These are phyloP conservation scores for Mycocentrospora acerina DNA, from an alignment of 2,329 filamentous ascomycete genomes.

Conservation along the genomic window DNA sequence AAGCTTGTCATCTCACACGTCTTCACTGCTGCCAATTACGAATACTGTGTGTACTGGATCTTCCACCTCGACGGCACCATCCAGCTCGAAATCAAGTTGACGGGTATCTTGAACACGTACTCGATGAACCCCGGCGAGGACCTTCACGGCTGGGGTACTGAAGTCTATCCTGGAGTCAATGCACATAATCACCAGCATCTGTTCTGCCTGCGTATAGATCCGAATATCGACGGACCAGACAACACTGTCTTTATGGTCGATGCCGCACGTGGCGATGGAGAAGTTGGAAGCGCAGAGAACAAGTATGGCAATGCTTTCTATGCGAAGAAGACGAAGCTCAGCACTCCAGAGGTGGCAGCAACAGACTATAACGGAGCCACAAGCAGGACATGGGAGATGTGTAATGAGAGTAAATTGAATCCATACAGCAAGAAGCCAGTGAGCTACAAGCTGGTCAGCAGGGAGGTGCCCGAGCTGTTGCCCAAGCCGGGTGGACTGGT, in stretches of 20 bases:
- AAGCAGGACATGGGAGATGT: conserved; percentile 85
- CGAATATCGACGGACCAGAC: conserved; percentile 80
- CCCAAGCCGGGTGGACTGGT: conserved; percentile 81
- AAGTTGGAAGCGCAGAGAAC: conserved; percentile 80
- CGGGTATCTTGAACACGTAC: conserved; percentile 91
- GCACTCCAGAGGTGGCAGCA: conserved; percentile 66
- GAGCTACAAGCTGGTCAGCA: conserved; percentile 85
- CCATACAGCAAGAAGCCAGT: conserved; percentile 82
- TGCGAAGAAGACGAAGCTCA: conserved; percentile 78
- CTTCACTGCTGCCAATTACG: conserved; percentile 95
- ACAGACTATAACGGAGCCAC: conserved; percentile 82
- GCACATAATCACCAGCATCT: conserved; percentile 96
- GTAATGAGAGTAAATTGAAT: conserved; percentile 81
- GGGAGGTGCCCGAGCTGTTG: conserved; percentile 76
- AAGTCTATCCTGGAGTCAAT: conserved; percentile 88
- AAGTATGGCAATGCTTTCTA: conserved; percentile 89
- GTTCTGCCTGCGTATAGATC: conserved; percentile 85
- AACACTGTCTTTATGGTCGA: conserved; percentile 88
- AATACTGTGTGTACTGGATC: conserved; percentile 86
- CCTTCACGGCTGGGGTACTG: conserved; percentile 82
- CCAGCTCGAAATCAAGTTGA: conserved; percentile 86
- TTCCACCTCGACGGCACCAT: conserved; percentile 92
- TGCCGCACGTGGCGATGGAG: conserved; percentile 67
- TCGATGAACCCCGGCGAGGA: conserved; percentile 78
- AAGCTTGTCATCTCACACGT: conserved; percentile 88